Base-by-base conservation (phyloP, 75 land plant genomes). In the Azolla pinnata region DNA sequence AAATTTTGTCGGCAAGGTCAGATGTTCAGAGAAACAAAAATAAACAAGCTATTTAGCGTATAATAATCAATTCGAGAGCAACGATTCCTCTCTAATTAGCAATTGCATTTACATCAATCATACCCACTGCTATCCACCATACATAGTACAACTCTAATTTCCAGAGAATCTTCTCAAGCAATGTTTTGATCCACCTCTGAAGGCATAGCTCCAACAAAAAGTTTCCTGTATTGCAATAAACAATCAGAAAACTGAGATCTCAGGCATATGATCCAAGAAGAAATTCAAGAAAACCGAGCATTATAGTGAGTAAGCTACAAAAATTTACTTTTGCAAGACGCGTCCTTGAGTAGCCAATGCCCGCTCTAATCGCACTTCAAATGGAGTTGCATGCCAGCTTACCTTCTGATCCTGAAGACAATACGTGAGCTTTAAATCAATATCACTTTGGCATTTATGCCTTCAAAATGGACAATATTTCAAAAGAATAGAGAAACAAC, bases 311-410 rank as follows among this genome's bases (percentile, higher is more conserved):
- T 14, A 38, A 38, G 7, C 42, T 14, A 38, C 12, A 38, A 38
- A 38, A 46, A 14, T 23, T 14, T 23, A 67, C 74, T 67, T 65
- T 42, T 62, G 67, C 24, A 69, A 40, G 26, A 66, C n/a, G 10
- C 64, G 23, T 57, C 55, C 64, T 21, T 83, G 84, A 27, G 68
- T 78, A 5, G 96, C 83, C 24, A 90, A 49, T 31, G 96, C 96
- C 69, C 78, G 81, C 58, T 87, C 96, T 14, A 90, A 52, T 45
- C 96, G 76, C 61, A 72, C 96, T 57, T 83, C 96, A 64, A 90
- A 90, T 32, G 96, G 96, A 26, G 87, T 87, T 4, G 83, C 79
- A 78, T 90, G 92, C 85, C 84, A 87, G 32, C 70, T 79, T 17
- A 90, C 92, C 50, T 81, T 83, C 70, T 86, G 96, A 81, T 90